Percentiles rank a stretch among this genome's conserved stretches.
Evolutionary conservation across 305 asterid genomes (phyloP).

Genomic region (Solanum chacoense): DNA sequence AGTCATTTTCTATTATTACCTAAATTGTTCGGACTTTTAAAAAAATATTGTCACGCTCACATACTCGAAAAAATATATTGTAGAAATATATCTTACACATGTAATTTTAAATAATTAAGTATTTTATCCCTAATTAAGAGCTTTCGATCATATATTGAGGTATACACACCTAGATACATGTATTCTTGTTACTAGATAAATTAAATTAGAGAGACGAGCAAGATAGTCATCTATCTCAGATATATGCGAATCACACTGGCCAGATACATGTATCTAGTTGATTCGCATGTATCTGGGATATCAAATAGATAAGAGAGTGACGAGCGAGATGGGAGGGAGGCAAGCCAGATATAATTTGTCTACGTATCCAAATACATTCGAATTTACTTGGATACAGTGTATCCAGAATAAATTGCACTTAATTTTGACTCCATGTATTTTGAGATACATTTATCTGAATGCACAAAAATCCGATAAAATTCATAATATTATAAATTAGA

Average conservation of each 20-base stretch:
- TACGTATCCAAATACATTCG: not conserved
- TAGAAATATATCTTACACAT: too few species aligned
- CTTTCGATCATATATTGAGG: too few species aligned
- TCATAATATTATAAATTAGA: too few species aligned
- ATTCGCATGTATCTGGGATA: too few species aligned
- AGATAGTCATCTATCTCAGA: not conserved
- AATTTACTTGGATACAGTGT: too few species aligned
- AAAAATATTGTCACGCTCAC: too few species aligned
- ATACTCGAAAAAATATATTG: too few species aligned
- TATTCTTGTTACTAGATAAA: too few species aligned
- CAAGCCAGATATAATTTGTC: not conserved
- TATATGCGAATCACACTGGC: not conserved
- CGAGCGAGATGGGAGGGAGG: not conserved
- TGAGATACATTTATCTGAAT: too few species aligned
- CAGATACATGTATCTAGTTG: not conserved
- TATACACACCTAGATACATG: not conserved
- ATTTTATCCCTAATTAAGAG: not conserved
- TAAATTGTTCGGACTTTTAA: not conserved
- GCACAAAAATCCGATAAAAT: too few species aligned
- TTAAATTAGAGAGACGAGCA: not conserved
- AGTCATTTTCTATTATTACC: not conserved
- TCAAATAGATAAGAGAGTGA: not conserved
- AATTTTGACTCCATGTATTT: fast-evolving
- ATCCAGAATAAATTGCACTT: too few species aligned
- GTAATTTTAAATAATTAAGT: too few species aligned